These are phyloP conservation scores for Schwanniomyces occidentalis DNA, from an alignment of 805 yeast species.

Conservation along the genomic window DNA sequence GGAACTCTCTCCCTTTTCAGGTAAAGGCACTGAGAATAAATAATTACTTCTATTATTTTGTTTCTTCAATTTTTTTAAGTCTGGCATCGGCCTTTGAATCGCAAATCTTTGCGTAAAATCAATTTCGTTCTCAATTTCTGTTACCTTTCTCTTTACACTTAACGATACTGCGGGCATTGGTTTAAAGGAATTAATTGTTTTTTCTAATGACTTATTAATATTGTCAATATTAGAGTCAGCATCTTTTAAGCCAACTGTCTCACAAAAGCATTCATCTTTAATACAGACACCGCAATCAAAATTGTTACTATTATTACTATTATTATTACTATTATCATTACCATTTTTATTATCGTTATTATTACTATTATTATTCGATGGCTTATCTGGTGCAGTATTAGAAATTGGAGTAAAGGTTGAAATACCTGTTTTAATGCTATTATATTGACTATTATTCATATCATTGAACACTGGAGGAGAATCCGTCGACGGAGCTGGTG, in stretches of 20 bases:
- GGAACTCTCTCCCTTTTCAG: constrained; percentile 17
- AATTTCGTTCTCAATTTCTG: constrained; percentile 33
- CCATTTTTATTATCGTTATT: constrained; percentile 29
- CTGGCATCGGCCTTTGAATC: constrained; percentile 36
- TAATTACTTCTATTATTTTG: constrained; percentile 7
- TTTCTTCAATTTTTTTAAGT: constrained; percentile 30
- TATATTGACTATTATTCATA: constrained; percentile 4
- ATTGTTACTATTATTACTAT: constrained; percentile 17
- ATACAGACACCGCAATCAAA: constrained; percentile 65
- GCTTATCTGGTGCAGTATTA: constrained; percentile 14
- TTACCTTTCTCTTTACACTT: constrained; percentile 21
- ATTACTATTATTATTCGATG: constrained; percentile 6
- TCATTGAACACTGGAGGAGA: constrained; percentile 38
- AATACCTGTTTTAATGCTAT: constrained; percentile 1
- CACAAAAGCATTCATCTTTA: constrained; percentile 71
- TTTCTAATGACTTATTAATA: constrained; percentile 23
- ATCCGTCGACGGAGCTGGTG: constrained; percentile 55
- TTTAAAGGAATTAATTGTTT: constrained; percentile 43
- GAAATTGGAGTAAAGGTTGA: constrained; percentile 14
- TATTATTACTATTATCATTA: not conserved
- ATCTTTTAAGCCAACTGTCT: constrained; percentile 45
- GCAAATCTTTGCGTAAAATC: constrained; percentile 58
- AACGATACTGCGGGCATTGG: constrained; percentile 72
- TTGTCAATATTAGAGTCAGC: constrained; percentile 8
- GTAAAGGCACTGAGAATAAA: constrained; percentile 5